phyloP scores from a whole-genome alignment of 305 asterid genomes.

The Fraxinus greggii region DNA sequence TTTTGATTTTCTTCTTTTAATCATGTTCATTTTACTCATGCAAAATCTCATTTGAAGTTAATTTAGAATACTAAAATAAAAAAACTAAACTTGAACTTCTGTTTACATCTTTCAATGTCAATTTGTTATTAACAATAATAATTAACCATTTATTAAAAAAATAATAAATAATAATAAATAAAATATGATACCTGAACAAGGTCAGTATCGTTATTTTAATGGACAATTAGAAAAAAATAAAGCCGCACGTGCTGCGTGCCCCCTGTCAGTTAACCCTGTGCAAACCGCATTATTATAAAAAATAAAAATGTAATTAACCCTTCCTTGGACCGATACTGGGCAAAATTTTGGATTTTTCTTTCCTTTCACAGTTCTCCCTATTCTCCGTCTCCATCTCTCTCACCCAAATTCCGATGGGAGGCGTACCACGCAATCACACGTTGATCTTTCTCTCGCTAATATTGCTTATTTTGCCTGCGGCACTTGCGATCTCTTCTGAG shows the following conservation, averaged over 20 bases:
- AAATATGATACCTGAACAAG: no score
- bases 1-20: not conserved
- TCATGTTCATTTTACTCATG: not conserved
- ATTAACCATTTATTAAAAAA: no score
- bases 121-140: no score
- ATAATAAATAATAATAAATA: no score
- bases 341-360: not conserved
- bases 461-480: constrained; percentile 32
- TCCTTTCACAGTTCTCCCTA: not conserved
- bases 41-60: not conserved
- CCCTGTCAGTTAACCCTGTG: no score
- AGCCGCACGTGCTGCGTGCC: no score
- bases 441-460: constrained; percentile 28
- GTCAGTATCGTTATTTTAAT: no score
- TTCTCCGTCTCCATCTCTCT: not conserved
- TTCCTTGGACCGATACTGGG: not conserved
- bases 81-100: not conserved
- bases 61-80: not conserved
- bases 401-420: constrained; percentile 35
- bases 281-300: no score
- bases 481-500: constrained; percentile 53
- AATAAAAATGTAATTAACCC: no score
- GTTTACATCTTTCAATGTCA: no score
- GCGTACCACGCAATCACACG: constrained; percentile 6
- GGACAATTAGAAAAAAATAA: no score